Base-by-base conservation (phyloP, 352 stramenopile species). In the Hyphochytrium catenoides region DNA sequence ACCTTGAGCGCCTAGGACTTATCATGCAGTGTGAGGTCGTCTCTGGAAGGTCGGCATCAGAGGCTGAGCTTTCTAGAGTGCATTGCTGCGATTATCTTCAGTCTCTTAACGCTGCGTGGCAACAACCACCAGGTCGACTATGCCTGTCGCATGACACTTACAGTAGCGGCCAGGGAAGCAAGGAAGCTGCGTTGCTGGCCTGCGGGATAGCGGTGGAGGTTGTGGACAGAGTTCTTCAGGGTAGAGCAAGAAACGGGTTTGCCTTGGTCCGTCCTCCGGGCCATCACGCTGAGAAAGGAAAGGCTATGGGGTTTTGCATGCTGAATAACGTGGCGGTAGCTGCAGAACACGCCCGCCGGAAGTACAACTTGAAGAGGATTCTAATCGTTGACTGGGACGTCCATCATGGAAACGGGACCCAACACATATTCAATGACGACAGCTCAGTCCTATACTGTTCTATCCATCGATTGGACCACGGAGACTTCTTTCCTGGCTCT, bases 211-310 rank as follows among this genome's bases (percentile, higher is more conserved):
- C 60, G 19, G 54, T 46, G 18, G 45, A 63, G 12, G 54, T 52
- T 8, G 57, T 63, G 36, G 54, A 63, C 36, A 25, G 54, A 19
- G 41, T 63, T 27, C 60, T 63, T 51, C 28, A 43, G 26, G 21
- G 39, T 26, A 25, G 27, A 20, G n/a, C 4, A n/a, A 29, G 63
- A 29, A 77, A 76, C 26, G 77, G 64, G 0, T 58, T 88, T 22
- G 84, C 75, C 20, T 42, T 91, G 8, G 68, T 91, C 19, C 62
- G 83, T 20, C 83, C 83, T 20, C 83, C 83, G 7, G 82, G 84
- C 8, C 84, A 95, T 48, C 82, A 95, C 51, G 82, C 72, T 8
- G 74, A 73, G 23, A 50, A 55, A 14, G 25, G 54, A 8, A 26
- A 44, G 14, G 54, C 68, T 3, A 81, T 83, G 59, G 74, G 74